Evolutionary conservation across 495 filamentous ascomycete genomes (phyloP), one percentile per base, ranked within the genome.

Genomic region (Physcia stellaris): DNA sequence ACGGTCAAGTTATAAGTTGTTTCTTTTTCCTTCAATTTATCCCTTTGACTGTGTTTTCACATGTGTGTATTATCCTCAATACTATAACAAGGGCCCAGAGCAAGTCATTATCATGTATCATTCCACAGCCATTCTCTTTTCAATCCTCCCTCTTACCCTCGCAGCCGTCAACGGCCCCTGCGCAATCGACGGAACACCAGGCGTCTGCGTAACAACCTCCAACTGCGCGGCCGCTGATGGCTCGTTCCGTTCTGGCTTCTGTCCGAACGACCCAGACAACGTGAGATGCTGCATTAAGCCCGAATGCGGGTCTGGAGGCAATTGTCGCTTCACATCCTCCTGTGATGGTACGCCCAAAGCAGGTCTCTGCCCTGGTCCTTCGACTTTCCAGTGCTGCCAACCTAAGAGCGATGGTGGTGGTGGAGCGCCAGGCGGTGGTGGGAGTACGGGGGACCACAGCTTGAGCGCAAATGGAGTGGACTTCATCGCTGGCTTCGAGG

Each of bases 401-500:
- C 15, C 6, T 18, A 17, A 34, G 10, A 34, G 29, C 15, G 20
- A 19, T 11, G 34, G 32, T 4, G 55, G 59, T 9, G 57, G 35
- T n/a, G n/a, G n/a, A n/a, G n/a, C n/a, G n/a, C n/a, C n/a, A n/a
- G n/a, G n/a, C n/a, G n/a, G n/a, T n/a, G 40, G 40, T 2, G 34
- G 16, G 6, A 13, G 21, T 20, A 12, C 40, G 10, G 26, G 9
- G 10, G 34, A 39, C 13, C 33, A 28, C 13, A 16, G 31, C 4
- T 23, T 43, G 40, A 43, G 40, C 21, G 40, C 19, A 11, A 13
- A 38, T 6, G 40, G 40, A 4, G 37, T 45, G 16, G 29, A 41
- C 5, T 42, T 50, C 12, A 53, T 53, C 19, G 41, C 32, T 5
- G 28, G 35, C 4, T 37, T 48, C 18, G 47, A 53, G 34, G 47